These are phyloP conservation scores for Dothideomycetes sp. DNA, from an alignment of 2,329 filamentous ascomycete species.

Conservation along the genomic window DNA sequence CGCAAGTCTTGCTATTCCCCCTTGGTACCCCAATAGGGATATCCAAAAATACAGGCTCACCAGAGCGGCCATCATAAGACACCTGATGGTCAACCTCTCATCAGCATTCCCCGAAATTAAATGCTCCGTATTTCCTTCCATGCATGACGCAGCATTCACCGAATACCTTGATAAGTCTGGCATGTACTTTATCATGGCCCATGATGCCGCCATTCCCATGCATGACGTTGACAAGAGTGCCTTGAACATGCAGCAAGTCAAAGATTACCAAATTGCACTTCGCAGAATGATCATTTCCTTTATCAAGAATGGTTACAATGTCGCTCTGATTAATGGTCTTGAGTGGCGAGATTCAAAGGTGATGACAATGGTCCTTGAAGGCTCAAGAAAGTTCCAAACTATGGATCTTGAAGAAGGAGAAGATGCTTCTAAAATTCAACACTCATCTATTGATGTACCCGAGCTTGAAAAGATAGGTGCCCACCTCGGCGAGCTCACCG, in stretches of 20 bases:
- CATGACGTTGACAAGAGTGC: neutral
- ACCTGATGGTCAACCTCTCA: constrained; percentile 40
- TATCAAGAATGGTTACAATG: constrained; percentile 44
- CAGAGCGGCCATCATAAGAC: constrained; percentile 52
- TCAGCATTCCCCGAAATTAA: constrained; percentile 12
- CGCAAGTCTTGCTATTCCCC: constrained; percentile 44
- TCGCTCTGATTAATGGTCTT: constrained; percentile 53
- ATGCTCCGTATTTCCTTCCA: constrained; percentile 26
- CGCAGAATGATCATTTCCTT: constrained; percentile 45
- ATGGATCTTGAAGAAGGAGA: neutral
- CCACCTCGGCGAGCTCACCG: constrained; percentile 10
- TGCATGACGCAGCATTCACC: constrained; percentile 33
- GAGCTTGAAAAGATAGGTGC: constrained; percentile 11
- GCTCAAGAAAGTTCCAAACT: constrained; percentile 9
- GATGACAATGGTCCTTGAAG: constrained; percentile 39
- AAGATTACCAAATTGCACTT: constrained; percentile 15
- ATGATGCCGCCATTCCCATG: constrained; percentile 43
- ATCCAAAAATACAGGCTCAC: constrained; percentile 48
- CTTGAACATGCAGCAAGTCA: neutral
- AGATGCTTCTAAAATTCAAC: neutral
- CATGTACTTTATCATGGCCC: constrained; percentile 57
- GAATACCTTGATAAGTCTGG: constrained; percentile 44
- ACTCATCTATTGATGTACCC: neutral
- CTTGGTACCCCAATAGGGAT: neutral
- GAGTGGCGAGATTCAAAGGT: constrained; percentile 54